Base-by-base conservation (phyloP, 768 basidiomycete genomes). In the Calocybe indica region DNA sequence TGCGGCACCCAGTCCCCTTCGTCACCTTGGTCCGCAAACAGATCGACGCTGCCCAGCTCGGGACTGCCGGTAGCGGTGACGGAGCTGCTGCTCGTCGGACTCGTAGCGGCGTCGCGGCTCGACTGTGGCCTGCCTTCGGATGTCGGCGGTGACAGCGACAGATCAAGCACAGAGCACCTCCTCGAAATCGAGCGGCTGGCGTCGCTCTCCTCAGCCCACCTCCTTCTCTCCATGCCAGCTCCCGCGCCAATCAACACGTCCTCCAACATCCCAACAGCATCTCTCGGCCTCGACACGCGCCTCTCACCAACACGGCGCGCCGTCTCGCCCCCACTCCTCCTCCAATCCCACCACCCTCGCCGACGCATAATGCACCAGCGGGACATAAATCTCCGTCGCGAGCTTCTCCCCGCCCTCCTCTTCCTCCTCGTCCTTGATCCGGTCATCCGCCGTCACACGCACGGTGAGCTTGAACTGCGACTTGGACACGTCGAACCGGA, bases 331-430 rank as follows among this genome's bases (percentile, higher is more conserved):
- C 51, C 50, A 45, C 44, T 47, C 43, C 37, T 52, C 41, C 38
- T 46, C 46, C 42, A 32, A 39, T 45, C 47, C 28, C 38, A 54
- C 43, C 13, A 58, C 14, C 35, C 52, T 31, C 37, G 55, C 52
- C 14, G n/a, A 72, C 3, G 85, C 89, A 61, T 83, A 99, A 62
- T 99, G 96, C 13, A 95, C 83, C 42, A 92, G 72, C 5, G 96
- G 96, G 1, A 98, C 62, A 62, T 78, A 99, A 14, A 98, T 83
- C 72, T 96, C 96, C 13, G 92, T 97, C n/a, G 83, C 75, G 1
- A 79, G 66, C 29, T 61, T 62, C 12, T 71, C 69, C 2, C 62
- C 61, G 5, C 59, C 58, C 12, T 63, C 64, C 1, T 68, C 70
- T 5, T 63, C 56, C 0, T 52, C 66, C 8, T 52, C 56, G 8